phyloP scores from a whole-genome alignment of 1,139 yeast genomes.

The Hansenula anomala region DNA sequence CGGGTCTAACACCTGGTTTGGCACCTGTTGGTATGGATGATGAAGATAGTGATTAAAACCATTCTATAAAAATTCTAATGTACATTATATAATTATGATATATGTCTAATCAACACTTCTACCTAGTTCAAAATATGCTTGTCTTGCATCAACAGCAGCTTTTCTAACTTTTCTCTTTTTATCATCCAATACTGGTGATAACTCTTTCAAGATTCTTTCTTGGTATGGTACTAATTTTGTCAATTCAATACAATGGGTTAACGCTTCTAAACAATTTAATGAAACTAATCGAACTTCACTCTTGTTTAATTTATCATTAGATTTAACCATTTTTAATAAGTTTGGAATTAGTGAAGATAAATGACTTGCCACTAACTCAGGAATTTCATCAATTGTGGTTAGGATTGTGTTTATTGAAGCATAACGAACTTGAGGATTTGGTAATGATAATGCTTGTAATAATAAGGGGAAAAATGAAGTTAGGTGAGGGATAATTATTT shows the following conservation, averaged over 20 bases:
- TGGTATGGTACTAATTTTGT: slow-evolving; percentile 48
- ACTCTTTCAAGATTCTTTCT: slow-evolving; percentile 40
- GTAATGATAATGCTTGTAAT: slow-evolving; percentile 54
- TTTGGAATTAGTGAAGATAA: slow-evolving; percentile 53
- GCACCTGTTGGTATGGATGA: slow-evolving; percentile 76
- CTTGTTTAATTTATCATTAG: slow-evolving; percentile 23
- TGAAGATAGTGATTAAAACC: slow-evolving; percentile 31
- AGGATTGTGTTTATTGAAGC: slow-evolving; percentile 56
- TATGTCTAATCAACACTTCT: slow-evolving; percentile 6
- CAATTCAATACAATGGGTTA: slow-evolving; percentile 35
- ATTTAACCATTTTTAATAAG: slow-evolving; percentile 30
- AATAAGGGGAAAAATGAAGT: slow-evolving; percentile 63
- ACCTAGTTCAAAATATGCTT: slow-evolving; percentile 56
- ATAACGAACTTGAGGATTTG: slow-evolving; percentile 38
- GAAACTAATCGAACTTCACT: slow-evolving; percentile 52
- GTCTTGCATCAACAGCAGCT: slow-evolving; percentile 75
- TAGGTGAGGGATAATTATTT: slow-evolving; percentile 59
- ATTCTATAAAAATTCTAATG: too few species aligned
- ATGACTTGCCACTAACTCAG: slow-evolving; percentile 47
- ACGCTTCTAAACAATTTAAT: slow-evolving; percentile 47
- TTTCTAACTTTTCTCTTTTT: slow-evolving; percentile 69
- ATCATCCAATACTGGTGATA: slow-evolving; percentile 64
- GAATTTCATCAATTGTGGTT: slow-evolving; percentile 49
- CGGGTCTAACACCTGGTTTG: slow-evolving; percentile 86
- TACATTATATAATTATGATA: background rate